phyloP scores from a whole-genome alignment of 1,284 basidiomycete species.

The Apiotrichum brassicae region DNA sequence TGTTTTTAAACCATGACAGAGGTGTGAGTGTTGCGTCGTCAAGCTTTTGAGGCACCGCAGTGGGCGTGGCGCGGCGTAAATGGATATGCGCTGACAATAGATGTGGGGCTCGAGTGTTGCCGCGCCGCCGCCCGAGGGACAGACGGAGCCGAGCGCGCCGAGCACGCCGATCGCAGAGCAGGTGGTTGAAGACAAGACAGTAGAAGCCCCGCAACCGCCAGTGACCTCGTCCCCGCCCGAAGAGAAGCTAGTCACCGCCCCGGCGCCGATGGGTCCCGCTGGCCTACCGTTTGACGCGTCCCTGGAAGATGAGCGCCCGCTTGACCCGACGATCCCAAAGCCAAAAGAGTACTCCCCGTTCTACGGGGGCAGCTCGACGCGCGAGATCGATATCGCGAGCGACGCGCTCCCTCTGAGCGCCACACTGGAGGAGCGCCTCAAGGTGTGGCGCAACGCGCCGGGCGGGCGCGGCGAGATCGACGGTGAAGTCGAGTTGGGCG shows the following conservation, averaged over 20 bases:
- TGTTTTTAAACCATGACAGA: not conserved
- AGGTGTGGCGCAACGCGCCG: constrained; percentile 47
- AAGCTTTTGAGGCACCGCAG: not conserved
- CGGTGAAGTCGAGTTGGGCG: constrained; percentile 42
- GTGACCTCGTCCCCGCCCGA: too few relatives aligned
- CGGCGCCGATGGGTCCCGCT: not conserved
- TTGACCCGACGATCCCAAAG: not conserved
- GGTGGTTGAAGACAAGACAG: not conserved
- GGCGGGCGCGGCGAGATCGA: constrained; percentile 39
- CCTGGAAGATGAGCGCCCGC: not conserved
- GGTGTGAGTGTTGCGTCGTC: not conserved
- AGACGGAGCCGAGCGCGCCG: too few relatives aligned
- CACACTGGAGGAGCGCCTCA: constrained; percentile 42
- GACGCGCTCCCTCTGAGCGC: constrained; percentile 45
- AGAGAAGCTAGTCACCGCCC: too few relatives aligned
- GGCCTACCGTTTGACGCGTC: not conserved
- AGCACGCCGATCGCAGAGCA: not conserved
- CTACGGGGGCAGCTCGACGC: constrained; percentile 9
- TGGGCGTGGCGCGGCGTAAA: too few relatives aligned
- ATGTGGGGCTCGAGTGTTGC: too few relatives aligned
- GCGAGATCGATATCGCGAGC: constrained; percentile 40
- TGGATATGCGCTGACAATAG: too few relatives aligned
- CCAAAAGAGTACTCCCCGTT: constrained; percentile 11
- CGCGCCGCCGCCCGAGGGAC: too few relatives aligned
- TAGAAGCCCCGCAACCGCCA: not conserved